These are phyloP conservation scores for Trichoderma asperelloides DNA, from an alignment of 495 filamentous ascomycete genomes.

Conservation along the genomic window DNA sequence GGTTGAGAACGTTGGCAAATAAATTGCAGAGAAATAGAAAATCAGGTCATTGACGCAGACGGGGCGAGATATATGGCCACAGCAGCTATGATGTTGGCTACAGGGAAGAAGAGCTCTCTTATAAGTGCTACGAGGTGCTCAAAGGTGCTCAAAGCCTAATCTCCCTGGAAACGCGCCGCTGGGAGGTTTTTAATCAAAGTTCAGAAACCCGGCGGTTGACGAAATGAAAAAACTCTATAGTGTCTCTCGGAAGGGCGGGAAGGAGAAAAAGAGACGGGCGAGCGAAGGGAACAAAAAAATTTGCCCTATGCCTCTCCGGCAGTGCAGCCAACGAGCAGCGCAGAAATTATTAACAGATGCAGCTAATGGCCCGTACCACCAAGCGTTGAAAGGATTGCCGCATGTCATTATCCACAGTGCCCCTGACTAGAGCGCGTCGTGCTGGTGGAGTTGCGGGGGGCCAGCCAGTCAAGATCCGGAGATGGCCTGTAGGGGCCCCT, in stretches of 20 bases:
- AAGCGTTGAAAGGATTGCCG: slow-evolving; percentile 2
- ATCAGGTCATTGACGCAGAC: not conserved
- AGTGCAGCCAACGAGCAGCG: not conserved
- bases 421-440: slow-evolving; percentile 7
- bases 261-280: not conserved
- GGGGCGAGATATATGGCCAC: not conserved
- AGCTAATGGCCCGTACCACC: not conserved
- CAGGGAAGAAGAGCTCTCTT: not conserved
- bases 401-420: not conserved
- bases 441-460: not conserved
- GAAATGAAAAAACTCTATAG: not conserved
- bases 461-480: slow-evolving; percentile 6
- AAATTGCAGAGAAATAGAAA: not conserved
- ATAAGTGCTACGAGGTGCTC: not conserved
- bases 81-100: not conserved
- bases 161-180: not conserved
- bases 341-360: not conserved
- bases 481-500: not conserved
- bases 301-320: not conserved
- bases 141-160: not conserved
- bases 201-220: not conserved
- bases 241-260: not conserved
- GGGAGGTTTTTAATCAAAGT: not conserved
- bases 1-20: not conserved
- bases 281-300: not conserved